Evolutionary conservation across 2,329 filamentous ascomycete species (phyloP), one percentile per base, ranked within the genome.

Genomic region (Zymoseptoria ardabiliae): DNA sequence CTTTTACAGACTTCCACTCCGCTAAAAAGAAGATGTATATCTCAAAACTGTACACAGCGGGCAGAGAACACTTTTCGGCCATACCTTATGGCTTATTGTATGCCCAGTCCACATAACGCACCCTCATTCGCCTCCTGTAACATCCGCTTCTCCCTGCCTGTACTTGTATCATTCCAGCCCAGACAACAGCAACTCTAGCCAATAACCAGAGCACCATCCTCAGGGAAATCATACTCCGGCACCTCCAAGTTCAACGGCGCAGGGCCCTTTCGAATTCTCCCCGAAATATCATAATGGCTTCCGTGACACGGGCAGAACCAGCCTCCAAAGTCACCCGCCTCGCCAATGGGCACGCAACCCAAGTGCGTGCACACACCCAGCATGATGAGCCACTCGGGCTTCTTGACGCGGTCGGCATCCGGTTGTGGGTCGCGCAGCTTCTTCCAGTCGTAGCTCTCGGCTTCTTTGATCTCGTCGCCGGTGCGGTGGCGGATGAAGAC

Each of bases 281-380:
- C 94, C 66, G 92, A 97, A 78, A 99, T 97, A 77, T 99, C 94
- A 86, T 99, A 99, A 84, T 99, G 94, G 70, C 92, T 97, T 78
- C 94, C 94, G 85, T 99, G 94, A 89, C 94, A 99, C 68, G 94
- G 94, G 84, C 94, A 99, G 89, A 99, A 99, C 94, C 94, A 99
- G 75, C 94, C 94, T 76, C 94, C 94, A 73, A 82, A 99, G 79
- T 99, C 95, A 77, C 94, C 94, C 66, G 94, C 91, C 83, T 99
- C 94, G 73, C 95, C 94, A 73, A 99, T 99, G 75, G 94, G 94
- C 70, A 99, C 94, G 85, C 94, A 99, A 80, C 94, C 94, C 75
- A 99, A 82, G 80, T 99, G 94, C 73, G 94, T 99, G 89, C 94
- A 99, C 79, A 99, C 93, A 80, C 91, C 93, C 82, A 99, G 76